Conservation (phyloP, 2,329 filamentous ascomycete species). For the Aureobasidium pullulans region DNA sequence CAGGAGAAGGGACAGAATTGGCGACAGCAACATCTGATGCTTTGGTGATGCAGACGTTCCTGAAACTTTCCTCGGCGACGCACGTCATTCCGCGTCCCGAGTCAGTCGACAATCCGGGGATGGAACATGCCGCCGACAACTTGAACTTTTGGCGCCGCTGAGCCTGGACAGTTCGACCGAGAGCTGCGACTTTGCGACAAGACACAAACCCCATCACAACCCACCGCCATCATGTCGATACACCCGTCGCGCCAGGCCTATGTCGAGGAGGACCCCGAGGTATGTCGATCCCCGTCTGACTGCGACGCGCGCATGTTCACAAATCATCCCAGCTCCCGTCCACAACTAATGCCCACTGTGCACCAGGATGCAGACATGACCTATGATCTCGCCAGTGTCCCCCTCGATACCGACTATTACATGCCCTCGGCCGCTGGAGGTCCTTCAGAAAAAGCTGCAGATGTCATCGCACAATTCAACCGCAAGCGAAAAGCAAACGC, state of each 20-base stretch:
- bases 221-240: constrained; percentile 42
- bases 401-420: constrained; percentile 74
- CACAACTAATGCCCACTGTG: background rate
- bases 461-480: constrained; percentile 79
- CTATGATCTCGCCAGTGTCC: constrained; percentile 17
- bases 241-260: constrained; percentile 90
- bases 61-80: background rate
- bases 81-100: background rate
- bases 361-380: constrained; percentile 16
- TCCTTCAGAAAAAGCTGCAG: constrained; percentile 68
- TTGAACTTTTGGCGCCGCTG: background rate
- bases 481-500: constrained; percentile 83
- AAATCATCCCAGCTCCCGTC: constrained; percentile 20
- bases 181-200: background rate
- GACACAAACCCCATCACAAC: background rate
- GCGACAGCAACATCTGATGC: background rate
- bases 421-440: constrained; percentile 62
- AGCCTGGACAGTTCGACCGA: background rate
- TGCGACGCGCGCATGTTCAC: constrained; percentile 26
- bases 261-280: constrained; percentile 64
- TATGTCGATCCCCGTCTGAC: background rate
- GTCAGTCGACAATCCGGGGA: background rate
- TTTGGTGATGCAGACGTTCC: background rate
- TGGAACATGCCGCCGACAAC: background rate
- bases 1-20: background rate